Evolutionary conservation across 108 stramenopile genomes (phyloP), one percentile per base, ranked within the genome.

Genomic region (Cyclotella cryptica): DNA sequence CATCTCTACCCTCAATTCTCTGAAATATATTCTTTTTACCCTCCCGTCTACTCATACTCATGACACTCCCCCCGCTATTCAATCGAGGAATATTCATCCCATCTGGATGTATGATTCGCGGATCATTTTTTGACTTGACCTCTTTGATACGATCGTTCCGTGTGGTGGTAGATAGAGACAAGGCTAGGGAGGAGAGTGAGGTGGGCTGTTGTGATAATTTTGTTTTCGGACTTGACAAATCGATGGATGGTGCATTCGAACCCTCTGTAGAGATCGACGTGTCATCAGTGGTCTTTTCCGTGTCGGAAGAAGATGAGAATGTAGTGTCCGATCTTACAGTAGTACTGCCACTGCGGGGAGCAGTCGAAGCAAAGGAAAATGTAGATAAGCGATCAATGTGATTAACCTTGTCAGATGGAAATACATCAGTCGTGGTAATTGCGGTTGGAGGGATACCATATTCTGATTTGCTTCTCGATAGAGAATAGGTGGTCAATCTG

Each of bases 131-230:
- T 0, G 51, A 28, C 51, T 71, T 71, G 1, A 75, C 59, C 21
- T 66, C 55, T 62, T 66, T 42, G 42, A 82, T 82, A 19, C 81
- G 81, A 66, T 82, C 81, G 27, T 44, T 69, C 30, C 81, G 81
- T 52, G 81, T 58, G 13, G 65, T 57, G 42, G 71, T 82, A 15
- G 58, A 59, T 10, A 82, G 49, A 0, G 81, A 82, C 46, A 74
- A 82, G 41, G 81, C 81, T 27, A 82, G 52, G 17, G 81, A 75
- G 26, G 81, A 82, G 11, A 82, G 65, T 0, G 81, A 82, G 41
- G 67, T 68, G 15, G 26, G 51, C 39, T 71, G 59, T 45, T 40
- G 71, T 26, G 6, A 10, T 11, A 0, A 63, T 27, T 63, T 40
- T 46, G 19, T 54, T 27, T 35, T 35, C 35, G 35, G 35, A 35